A percentile compares a stretch with the other conserved stretches of the same genome.
Evolutionary conservation across 495 filamentous ascomycete species (phyloP).

Genomic region (Cercophora scortea): DNA sequence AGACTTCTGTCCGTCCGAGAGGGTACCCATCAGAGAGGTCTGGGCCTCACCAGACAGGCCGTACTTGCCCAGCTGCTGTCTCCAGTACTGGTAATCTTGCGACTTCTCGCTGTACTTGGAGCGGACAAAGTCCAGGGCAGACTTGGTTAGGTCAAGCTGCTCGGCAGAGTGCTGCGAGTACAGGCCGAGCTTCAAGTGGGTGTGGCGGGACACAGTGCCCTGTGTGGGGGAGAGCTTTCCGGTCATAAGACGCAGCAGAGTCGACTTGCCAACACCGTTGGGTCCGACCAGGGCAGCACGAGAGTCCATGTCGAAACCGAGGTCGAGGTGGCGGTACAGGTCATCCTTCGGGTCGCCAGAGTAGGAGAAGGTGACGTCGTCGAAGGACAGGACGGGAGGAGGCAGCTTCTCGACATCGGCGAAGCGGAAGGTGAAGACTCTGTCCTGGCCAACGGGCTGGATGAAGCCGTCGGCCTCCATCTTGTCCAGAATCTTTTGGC

Average conservation of each 20-base stretch:
- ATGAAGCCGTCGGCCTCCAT: constrained; percentile 99
- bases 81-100: constrained; percentile 99
- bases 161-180: constrained; percentile 98
- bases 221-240: constrained; percentile 81
- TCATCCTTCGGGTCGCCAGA: constrained; percentile 82
- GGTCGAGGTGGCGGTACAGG: constrained; percentile 90
- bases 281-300: constrained; percentile 94
- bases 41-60: constrained; percentile 87
- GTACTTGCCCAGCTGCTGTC: constrained; percentile 92
- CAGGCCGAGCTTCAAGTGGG: constrained; percentile 94
- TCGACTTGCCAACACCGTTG: constrained; percentile 99
- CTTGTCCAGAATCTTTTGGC: constrained; percentile 99
- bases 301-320: constrained; percentile 99
- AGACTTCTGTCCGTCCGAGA: constrained; percentile 95
- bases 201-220: constrained; percentile 81
- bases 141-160: constrained; percentile 97
- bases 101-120: constrained; percentile 84
- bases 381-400: constrained; percentile 91
- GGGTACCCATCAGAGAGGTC: constrained; percentile 93
- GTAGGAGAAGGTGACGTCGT: constrained; percentile 97
- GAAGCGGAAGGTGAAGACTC: constrained; percentile 97
- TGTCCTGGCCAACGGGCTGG: constrained; percentile 75
- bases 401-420: constrained; percentile 98
- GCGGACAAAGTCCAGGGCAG: constrained; percentile 91
- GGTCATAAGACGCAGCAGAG: constrained; percentile 93